Base-by-base conservation (phyloP, 2,329 filamentous ascomycete genomes). In the Hymenoscyphus fraxineus region DNA sequence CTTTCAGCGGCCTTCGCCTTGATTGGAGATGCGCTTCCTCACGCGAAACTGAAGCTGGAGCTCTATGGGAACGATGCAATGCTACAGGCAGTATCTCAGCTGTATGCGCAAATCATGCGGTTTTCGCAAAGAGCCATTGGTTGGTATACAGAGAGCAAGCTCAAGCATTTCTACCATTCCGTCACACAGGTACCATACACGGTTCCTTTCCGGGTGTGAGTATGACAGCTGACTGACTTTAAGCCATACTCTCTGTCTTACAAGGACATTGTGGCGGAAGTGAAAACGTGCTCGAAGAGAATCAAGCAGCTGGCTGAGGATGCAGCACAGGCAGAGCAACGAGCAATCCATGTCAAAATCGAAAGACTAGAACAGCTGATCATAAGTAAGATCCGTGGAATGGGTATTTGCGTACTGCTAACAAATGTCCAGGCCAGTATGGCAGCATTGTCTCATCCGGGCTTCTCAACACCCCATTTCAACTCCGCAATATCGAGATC, bases 121-220 rank as follows among this genome's bases (percentile, higher is more conserved):
- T 76, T 76, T 35, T 58, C 73, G 1, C 13, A 66, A 4, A 68
- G 67, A 19, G 72, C 74, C 1, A 38, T 70, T 32, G 58, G 59
- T 0, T 76, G 73, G 75, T 76, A 75, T 56, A 63, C 72, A 44
- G 65, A 71, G 51, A 65, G 68, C n/a, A 72, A 61, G 15, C 2
- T 67, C 1, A 69, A 65, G 55, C 70, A 70, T 41, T 15, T 65
- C n/a, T 19, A 44, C 19, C 41, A 19, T 44, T 15, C 41, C 16
- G 19, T 6, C 9, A 44, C 41, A n/a, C 41, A 44, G 19, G 41
- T 44, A 19, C 6, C 15, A 6, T 0, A 72, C 10, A 66, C 71
- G 40, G 59, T 68, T 12, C 61, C 73, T 32, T 67, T 67, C 44
- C 27, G 3, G 27, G 27, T 27, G 3, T n/a, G 27, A 62, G 60